Base-by-base conservation (phyloP, 129 eudicot species). In the Tanacetum coccineum region DNA sequence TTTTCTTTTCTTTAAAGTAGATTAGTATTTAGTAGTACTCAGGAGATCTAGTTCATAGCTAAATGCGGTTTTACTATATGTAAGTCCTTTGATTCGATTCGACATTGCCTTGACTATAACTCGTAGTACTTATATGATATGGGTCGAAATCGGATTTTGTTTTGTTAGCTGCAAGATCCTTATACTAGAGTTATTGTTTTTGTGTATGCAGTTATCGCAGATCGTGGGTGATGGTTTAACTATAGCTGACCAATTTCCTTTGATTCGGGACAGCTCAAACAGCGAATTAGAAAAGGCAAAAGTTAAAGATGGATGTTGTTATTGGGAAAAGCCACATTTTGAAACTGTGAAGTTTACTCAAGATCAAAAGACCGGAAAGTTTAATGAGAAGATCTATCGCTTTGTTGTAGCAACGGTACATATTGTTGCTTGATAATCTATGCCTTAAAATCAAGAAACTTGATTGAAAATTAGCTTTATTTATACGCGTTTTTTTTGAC, bases 211-310 rank as follows among this genome's bases (percentile, higher is more conserved):
- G 97, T 71, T 89, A 66, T 18, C 85, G 64, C 70, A 76, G 49
- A 65, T 67, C 10, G 99, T 83, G 50, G 87, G 76, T 18, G 89
- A 87, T 79, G 78, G 90, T 77, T 85, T 94, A 83, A 79, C 81
- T 76, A 68, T 94, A 66, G 81, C 95, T 19, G 74, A 89, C 61
- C n/a, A n/a, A 81, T 94, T 48, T 94, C 97, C n/a, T 79, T 83
- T 25, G 96, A 89, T 59, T 78, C 50, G 49, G 99, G 96, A 39
- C 89, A 86, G 75, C 92, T 96, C n/a, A n/a, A 26, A 86, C 95
- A 2, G 71, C 85, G 21, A 88, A 82, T 70, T 87, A 55, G 99
- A 89, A 66, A 93, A 86, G 87, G 84, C 82, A 45, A 61, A 66
- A 57, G 73, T 86, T 79, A 85, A 54, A 80, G 95, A 93, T 65